phyloP scores from a whole-genome alignment of 352 stramenopile genomes.

The Pythium brassicae region DNA sequence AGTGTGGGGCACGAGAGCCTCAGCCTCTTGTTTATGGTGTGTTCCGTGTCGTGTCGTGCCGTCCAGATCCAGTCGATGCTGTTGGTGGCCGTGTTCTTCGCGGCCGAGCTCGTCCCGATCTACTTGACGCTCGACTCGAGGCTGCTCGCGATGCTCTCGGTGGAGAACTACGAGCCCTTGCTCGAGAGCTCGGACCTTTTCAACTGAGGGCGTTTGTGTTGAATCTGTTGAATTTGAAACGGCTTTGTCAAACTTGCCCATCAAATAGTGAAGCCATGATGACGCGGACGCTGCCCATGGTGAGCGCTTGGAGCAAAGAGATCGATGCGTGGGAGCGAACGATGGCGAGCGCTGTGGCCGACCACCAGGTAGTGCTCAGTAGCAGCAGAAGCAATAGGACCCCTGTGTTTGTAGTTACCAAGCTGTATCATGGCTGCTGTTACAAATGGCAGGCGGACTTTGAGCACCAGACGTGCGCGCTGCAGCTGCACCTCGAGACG shows the following conservation, averaged over 20 bases:
- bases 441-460: slow-evolving; percentile 13
- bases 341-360: not conserved
- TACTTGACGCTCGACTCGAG: slow-evolving; percentile 74
- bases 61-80: slow-evolving; percentile 77
- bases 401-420: no score
- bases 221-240: not conserved
- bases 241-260: not conserved
- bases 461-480: slow-evolving; percentile 32
- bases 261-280: not conserved
- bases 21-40: not conserved
- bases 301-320: not conserved
- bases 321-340: not conserved
- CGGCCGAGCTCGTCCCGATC: slow-evolving; percentile 71
- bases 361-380: slow-evolving; percentile 5
- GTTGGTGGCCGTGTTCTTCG: slow-evolving; percentile 75
- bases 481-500: slow-evolving; percentile 47
- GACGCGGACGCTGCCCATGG: not conserved
- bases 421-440: not conserved
- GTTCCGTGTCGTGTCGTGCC: not conserved
- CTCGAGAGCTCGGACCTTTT: slow-evolving; percentile 61
- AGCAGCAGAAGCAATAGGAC: no score
- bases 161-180: slow-evolving; percentile 76
- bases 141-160: slow-evolving; percentile 72
- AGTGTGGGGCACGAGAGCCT: not conserved
- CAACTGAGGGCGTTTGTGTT: slow-evolving; percentile 14